A percentile compares a stretch with the other conserved stretches of the same genome.
Conservation (phyloP, 768 basidiomycete species). For the Mrakia frigida region DNA sequence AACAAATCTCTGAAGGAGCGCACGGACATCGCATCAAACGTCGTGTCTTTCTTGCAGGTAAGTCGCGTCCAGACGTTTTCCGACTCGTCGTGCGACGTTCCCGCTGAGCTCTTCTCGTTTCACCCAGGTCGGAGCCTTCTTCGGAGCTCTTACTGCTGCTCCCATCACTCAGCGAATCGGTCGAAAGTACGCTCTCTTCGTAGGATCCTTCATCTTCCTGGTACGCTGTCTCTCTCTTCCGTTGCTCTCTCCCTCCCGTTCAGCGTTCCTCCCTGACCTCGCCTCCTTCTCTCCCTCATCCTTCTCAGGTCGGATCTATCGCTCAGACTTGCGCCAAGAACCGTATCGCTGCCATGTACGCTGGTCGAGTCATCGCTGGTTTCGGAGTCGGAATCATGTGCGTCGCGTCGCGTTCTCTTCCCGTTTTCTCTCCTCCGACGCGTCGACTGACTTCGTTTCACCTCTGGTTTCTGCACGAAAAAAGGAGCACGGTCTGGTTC, state of each 20-base stretch:
- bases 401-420: background rate
- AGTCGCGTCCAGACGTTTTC: background rate
- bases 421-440: background rate
- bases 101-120: background rate
- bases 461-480: too few relatives aligned
- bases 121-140: slow-evolving; percentile 52
- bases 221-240: background rate
- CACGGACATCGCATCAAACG: slow-evolving; percentile 64
- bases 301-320: slow-evolving; percentile 30
- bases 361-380: slow-evolving; percentile 72
- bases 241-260: background rate
- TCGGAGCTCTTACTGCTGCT: slow-evolving; percentile 71
- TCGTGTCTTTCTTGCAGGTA: slow-evolving; percentile 80
- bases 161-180: slow-evolving; percentile 67
- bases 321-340: slow-evolving; percentile 63
- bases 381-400: slow-evolving; percentile 77
- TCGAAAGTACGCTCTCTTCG: slow-evolving; percentile 21
- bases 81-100: background rate
- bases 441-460: background rate
- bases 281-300: background rate
- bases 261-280: background rate
- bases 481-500: too few relatives aligned
- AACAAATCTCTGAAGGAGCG: slow-evolving; percentile 42
- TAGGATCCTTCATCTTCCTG: slow-evolving; percentile 27
- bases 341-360: slow-evolving; percentile 67